phyloP scores from a whole-genome alignment of 805 yeast genomes.

The Millerozyma miso region DNA sequence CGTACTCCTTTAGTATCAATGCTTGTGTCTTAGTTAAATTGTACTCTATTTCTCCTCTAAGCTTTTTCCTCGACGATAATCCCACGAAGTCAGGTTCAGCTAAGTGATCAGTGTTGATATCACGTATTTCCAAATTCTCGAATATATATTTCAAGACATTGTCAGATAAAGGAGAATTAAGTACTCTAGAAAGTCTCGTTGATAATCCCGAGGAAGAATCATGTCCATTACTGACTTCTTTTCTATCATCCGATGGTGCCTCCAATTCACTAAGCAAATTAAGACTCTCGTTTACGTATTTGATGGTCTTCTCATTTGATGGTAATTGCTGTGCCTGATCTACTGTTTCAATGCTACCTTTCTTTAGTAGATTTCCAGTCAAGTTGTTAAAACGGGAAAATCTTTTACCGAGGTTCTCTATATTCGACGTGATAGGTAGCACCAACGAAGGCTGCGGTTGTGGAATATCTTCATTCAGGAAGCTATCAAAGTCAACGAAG shows the following conservation, averaged over 20 bases:
- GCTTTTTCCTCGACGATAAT: slow-evolving; percentile 53
- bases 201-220: slow-evolving; percentile 22
- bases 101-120: slow-evolving; percentile 24
- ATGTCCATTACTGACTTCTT: neutral
- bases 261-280: slow-evolving; percentile 25
- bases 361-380: slow-evolving; percentile 25
- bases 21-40: slow-evolving; percentile 56
- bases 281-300: slow-evolving; percentile 47
- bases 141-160: slow-evolving; percentile 30
- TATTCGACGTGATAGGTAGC: slow-evolving; percentile 36
- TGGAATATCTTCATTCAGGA: slow-evolving; percentile 27
- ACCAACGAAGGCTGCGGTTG: slow-evolving; percentile 43
- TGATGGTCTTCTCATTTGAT: slow-evolving; percentile 28
- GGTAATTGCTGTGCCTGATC: slow-evolving; percentile 4
- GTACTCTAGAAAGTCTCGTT: slow-evolving; percentile 46
- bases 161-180: slow-evolving; percentile 43
- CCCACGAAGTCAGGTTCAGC: slow-evolving; percentile 53
- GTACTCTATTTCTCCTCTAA: slow-evolving; percentile 57
- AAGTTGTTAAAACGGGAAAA: slow-evolving; percentile 31
- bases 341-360: slow-evolving; percentile 9
- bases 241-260: slow-evolving; percentile 1
- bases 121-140: slow-evolving; percentile 23
- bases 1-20: slow-evolving; percentile 28
- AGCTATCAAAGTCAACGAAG: slow-evolving; percentile 37
- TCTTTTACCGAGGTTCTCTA: slow-evolving; percentile 29